phyloP scores from a whole-genome alignment of 768 basidiomycete species.

The Hortiboletus campestris region DNA sequence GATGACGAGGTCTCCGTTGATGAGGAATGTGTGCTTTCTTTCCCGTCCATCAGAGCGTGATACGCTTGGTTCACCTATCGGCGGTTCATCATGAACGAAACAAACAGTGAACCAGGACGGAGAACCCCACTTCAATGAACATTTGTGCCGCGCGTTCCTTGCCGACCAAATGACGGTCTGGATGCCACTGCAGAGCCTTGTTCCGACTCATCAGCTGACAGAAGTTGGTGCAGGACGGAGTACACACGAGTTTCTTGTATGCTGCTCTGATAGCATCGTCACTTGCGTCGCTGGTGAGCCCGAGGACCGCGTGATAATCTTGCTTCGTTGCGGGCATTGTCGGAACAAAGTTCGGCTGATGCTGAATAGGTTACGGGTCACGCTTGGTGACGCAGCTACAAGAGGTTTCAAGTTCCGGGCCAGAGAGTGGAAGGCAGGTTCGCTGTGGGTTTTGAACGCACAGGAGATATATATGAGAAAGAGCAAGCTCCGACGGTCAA shows the following conservation, averaged over 20 bases:
- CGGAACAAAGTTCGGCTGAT: constrained; percentile 12
- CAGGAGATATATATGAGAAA: constrained; percentile 28
- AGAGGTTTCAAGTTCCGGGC: background rate
- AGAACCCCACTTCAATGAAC: constrained; percentile 54
- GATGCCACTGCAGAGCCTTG: constrained; percentile 66
- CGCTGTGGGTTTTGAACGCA: constrained; percentile 11
- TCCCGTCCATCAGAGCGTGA: constrained; percentile 48
- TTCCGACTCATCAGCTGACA: constrained; percentile 14
- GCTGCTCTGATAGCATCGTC: constrained; percentile 55
- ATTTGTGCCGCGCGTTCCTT: constrained; percentile 52
- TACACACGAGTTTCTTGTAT: constrained; percentile 59
- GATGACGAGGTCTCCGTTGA: constrained; percentile 28
- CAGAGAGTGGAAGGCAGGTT: constrained; percentile 10
- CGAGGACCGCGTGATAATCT: constrained; percentile 43
- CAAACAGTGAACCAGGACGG: background rate
- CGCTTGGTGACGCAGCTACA: constrained; percentile 8
- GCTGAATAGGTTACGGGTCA: constrained; percentile 12
- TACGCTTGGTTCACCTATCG: constrained; percentile 56
- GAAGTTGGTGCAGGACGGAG: constrained; percentile 21
- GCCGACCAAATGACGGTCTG: constrained; percentile 55
- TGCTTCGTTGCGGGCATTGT: constrained; percentile 30
- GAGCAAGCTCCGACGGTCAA: constrained; percentile 21
- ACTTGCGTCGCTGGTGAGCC: constrained; percentile 43
- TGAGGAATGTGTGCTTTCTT: constrained; percentile 30
- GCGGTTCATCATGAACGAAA: background rate